These are phyloP conservation scores for Vigna reflexopilosa DNA, from an alignment of 306 rosid species.

Conservation along the genomic window DNA sequence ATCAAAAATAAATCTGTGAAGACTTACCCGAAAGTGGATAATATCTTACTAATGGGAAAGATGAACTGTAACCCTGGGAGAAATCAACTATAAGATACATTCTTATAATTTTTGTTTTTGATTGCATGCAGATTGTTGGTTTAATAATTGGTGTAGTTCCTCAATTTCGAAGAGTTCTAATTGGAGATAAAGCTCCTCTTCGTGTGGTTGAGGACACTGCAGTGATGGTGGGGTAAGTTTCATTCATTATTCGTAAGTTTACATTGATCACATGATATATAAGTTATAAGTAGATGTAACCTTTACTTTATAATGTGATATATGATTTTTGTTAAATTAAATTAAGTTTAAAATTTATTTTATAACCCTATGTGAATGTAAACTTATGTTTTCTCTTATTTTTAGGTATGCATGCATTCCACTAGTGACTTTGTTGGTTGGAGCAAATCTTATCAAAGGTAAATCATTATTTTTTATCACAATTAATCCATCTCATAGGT, in stretches of 20 bases:
- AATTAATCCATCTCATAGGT: too few relatives aligned
- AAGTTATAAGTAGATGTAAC: too few relatives aligned
- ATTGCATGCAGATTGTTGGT: slow-evolving; percentile 48
- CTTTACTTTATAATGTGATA: too few relatives aligned
- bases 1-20: too few relatives aligned
- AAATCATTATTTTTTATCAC: neutral
- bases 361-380: neutral
- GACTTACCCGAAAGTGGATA: rapidly evolving
- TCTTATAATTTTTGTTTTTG: neutral
- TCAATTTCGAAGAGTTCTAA: slow-evolving; percentile 35
- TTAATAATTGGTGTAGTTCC: slow-evolving; percentile 50
- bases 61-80: too few relatives aligned
- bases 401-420: slow-evolving; percentile 53
- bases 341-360: too few relatives aligned
- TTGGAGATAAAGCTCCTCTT: slow-evolving; percentile 49
- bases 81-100: too few relatives aligned
- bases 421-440: slow-evolving; percentile 49
- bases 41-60: too few relatives aligned
- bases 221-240: slow-evolving; percentile 53
- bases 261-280: too few relatives aligned
- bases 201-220: slow-evolving; percentile 46
- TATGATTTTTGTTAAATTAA: too few relatives aligned
- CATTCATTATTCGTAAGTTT: too few relatives aligned
- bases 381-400: neutral
- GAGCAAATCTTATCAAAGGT: slow-evolving; percentile 58